Base-by-base conservation (phyloP, 2,329 filamentous ascomycete genomes). In the Fusarium poae region DNA sequence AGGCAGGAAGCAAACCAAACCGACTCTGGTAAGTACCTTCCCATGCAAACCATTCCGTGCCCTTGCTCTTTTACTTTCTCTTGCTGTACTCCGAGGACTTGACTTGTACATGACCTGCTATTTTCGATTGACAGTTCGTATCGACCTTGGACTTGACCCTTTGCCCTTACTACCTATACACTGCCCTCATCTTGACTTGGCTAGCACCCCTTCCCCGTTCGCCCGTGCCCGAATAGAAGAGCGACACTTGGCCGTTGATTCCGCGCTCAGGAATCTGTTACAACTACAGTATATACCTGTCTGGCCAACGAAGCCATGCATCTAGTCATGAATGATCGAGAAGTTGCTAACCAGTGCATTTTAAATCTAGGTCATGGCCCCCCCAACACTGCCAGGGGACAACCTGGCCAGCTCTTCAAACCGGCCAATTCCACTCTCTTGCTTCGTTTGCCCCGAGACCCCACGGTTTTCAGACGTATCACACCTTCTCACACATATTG, bases 401-500 rank as follows among this genome's bases (percentile, higher is more conserved):
- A 68, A 64, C 45, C 65, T 62, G 21, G 58, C 65, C 34, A 72
- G 60, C 64, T 68, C 72, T 35, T 58, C 62, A 13, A 76, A 64
- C 67, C 77, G 71, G 59, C 72, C 77, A 48, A 90, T 94, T 62
- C 89, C 91, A 58, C 88, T 97, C 49, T 82, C 88, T 72, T 98
- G 95, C 87, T 89, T 85, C 75, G 90, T 97, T 71, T 98, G 95
- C 77, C 91, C 92, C 35, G 92, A 91, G 71, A 86, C 86, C 64
- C 92, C 93, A 39, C 87, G 81, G 30, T 97, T 97, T 81, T 97
- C 93, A 57, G 95, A 98, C 79, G 85, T 94, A 44, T 97, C 94
- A 34, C 95, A 97, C 79, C 84, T 97, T 37, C 87, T 98, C 76
- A 98, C 95, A 15, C 95, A 98, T 77, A 88, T 97, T 66, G 89